Evolutionary conservation across 495 filamentous ascomycete genomes (phyloP).

Genomic region (Aspergillus sclerotioniger): DNA sequence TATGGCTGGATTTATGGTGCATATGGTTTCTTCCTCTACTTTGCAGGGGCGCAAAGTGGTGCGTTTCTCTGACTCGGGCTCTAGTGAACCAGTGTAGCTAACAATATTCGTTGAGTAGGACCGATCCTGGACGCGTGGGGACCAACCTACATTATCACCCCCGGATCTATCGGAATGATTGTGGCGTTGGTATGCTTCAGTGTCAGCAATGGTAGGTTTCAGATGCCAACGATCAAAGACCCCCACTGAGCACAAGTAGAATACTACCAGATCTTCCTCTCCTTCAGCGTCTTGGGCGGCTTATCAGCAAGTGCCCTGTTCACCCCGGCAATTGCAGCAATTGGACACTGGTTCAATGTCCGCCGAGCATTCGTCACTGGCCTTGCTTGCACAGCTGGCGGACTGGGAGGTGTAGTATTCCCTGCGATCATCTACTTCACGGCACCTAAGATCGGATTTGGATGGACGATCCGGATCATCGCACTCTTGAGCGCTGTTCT

Average conservation of each 20-base stretch:
- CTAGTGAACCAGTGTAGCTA: neutral
- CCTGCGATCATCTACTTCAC: constrained; percentile 65
- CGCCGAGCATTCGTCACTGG: constrained; percentile 71
- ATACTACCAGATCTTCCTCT: constrained; percentile 45
- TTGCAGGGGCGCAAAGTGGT: constrained; percentile 46
- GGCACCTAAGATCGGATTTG: constrained; percentile 63
- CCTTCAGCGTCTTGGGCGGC: constrained; percentile 37
- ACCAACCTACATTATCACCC: constrained; percentile 19
- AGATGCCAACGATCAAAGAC: constrained; percentile 12
- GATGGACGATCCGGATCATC: constrained; percentile 69
- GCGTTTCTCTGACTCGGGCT: constrained; percentile 5
- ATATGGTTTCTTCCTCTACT: constrained; percentile 58
- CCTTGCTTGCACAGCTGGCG: constrained; percentile 66
- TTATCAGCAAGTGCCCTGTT: constrained; percentile 50
- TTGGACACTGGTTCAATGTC: constrained; percentile 68
- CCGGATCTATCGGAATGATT: constrained; percentile 32
- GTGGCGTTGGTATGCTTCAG: constrained; percentile 19
- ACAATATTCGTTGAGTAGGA: constrained; percentile 20
- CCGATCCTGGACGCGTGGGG: constrained; percentile 31
- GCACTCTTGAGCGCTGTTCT: constrained; percentile 61
- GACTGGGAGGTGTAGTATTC: constrained; percentile 69
- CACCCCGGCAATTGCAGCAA: constrained; percentile 57
- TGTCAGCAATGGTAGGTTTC: constrained; percentile 10
- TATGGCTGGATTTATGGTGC: constrained; percentile 74
- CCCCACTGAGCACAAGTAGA: constrained; percentile 52